Evolutionary conservation across 345 rosid species (phyloP).

Genomic region (Ceriops zippeliana): DNA sequence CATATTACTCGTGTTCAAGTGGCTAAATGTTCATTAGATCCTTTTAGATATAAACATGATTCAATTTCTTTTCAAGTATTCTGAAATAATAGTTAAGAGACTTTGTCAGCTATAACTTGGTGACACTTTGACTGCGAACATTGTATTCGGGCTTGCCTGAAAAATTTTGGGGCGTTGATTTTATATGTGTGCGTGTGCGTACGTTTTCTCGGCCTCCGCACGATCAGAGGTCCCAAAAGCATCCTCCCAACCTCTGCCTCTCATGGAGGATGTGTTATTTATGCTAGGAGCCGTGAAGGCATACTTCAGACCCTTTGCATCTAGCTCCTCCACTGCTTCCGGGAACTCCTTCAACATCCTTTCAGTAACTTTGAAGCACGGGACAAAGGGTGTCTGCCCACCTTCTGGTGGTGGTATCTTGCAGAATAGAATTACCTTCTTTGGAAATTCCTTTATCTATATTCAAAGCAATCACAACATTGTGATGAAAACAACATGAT

Average conservation of each 20-base stretch:
- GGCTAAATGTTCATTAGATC: no score
- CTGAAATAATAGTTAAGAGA: no score
- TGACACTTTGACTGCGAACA: no score
- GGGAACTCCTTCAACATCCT: slow-evolving; percentile 58
- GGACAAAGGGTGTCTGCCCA: slow-evolving; percentile 69
- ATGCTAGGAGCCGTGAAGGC: slow-evolving; percentile 34
- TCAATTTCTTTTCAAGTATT: no score
- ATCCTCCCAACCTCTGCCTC: slow-evolving; percentile 69
- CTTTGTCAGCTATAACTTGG: no score
- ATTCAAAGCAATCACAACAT: not conserved
- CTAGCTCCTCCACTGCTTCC: slow-evolving; percentile 52
- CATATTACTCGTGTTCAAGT: no score
- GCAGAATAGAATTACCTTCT: slow-evolving; percentile 49
- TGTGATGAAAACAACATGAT: not conserved
- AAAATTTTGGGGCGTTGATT: no score
- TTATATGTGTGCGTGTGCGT: not conserved
- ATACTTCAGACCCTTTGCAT: slow-evolving; percentile 48
- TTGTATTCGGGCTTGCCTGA: no score
- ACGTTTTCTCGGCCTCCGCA: slow-evolving; percentile 50
- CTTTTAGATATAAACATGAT: no score
- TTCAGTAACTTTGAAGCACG: slow-evolving; percentile 61
- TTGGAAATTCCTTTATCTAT: slow-evolving; percentile 50
- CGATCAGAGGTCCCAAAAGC: slow-evolving; percentile 50
- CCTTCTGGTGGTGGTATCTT: slow-evolving; percentile 65
- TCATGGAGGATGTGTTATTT: slow-evolving; percentile 46